Conservation (phyloP, 495 filamentous ascomycete genomes). For the Xylaria nigripes region DNA sequence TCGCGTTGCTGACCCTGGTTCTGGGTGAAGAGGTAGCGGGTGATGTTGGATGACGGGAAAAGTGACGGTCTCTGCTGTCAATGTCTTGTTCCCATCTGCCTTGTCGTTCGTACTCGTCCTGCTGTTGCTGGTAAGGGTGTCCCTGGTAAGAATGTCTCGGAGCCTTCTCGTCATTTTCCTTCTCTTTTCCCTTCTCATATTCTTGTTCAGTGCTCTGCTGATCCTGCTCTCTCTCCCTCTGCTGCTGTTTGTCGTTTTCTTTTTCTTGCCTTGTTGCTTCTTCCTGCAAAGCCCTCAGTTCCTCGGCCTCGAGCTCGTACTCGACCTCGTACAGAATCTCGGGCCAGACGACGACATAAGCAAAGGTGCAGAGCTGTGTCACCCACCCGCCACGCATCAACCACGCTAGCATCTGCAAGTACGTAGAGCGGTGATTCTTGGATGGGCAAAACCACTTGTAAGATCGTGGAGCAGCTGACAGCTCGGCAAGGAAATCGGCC, state of each 20-base stretch:
- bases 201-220: background rate
- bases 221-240: conserved; percentile 1
- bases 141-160: background rate
- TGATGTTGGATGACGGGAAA: background rate
- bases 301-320: conserved; percentile 46
- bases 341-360: conserved; percentile 62
- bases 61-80: conserved; percentile 1
- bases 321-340: conserved; percentile 56
- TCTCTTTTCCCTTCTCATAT: background rate
- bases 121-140: background rate
- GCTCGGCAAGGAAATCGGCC: conserved; percentile 70
- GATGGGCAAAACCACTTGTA: conserved; percentile 78
- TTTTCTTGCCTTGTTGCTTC: conserved; percentile 14
- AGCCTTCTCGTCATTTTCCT: background rate
- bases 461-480: conserved; percentile 67
- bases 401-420: conserved; percentile 87
- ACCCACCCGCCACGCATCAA: conserved; percentile 87
- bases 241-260: conserved; percentile 13
- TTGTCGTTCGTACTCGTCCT: background rate
- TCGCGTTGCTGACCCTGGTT: background rate
- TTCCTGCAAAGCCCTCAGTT: conserved; percentile 24
- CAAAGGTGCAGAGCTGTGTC: conserved; percentile 81
- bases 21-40: conserved; percentile 8
- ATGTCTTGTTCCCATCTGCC: background rate
- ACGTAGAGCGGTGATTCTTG: conserved; percentile 77